A percentile compares a stretch with the other conserved stretches of the same genome.
phyloP scores from a whole-genome alignment of 352 stramenopile genomes.

The Phytophthora sp. region DNA sequence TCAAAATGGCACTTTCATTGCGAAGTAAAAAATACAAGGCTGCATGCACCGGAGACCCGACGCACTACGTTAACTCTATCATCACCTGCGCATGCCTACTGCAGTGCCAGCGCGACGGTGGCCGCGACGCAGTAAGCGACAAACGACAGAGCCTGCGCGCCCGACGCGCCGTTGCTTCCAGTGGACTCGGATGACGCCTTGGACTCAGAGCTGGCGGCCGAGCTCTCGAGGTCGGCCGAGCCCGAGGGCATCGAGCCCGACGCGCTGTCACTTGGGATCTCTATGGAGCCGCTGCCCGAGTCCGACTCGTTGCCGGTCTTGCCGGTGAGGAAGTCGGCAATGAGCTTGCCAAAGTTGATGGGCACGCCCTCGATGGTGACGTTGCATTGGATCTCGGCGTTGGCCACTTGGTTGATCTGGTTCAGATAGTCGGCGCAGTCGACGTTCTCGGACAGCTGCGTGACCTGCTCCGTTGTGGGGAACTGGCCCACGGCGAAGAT shows the following conservation, averaged over 20 bases:
- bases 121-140: constrained; percentile 24
- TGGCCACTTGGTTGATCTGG: constrained; percentile 75
- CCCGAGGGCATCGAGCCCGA: constrained; percentile 18
- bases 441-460: constrained; percentile 54
- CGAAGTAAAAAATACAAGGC: constrained; percentile 9
- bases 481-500: constrained; percentile 58
- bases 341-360: constrained; percentile 56
- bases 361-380: constrained; percentile 48
- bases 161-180: constrained; percentile 1
- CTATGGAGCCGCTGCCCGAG: constrained; percentile 41
- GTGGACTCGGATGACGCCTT: constrained; percentile 9
- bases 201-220: constrained; percentile 13
- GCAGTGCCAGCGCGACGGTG: constrained; percentile 21
- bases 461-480: constrained; percentile 58
- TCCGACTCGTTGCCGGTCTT: constrained; percentile 70
- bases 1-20: constrained; percentile 4
- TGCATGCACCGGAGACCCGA: neutral
- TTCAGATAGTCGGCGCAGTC: constrained; percentile 74
- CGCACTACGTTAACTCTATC: constrained; percentile 35
- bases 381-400: constrained; percentile 66
- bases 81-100: constrained; percentile 2
- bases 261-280: constrained; percentile 27
- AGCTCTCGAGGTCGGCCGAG: constrained; percentile 21
- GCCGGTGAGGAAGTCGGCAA: constrained; percentile 62
- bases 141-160: constrained; percentile 8